Conservation (phyloP, 2,329 filamentous ascomycete genomes). For the Hymenoscyphus scutula region DNA sequence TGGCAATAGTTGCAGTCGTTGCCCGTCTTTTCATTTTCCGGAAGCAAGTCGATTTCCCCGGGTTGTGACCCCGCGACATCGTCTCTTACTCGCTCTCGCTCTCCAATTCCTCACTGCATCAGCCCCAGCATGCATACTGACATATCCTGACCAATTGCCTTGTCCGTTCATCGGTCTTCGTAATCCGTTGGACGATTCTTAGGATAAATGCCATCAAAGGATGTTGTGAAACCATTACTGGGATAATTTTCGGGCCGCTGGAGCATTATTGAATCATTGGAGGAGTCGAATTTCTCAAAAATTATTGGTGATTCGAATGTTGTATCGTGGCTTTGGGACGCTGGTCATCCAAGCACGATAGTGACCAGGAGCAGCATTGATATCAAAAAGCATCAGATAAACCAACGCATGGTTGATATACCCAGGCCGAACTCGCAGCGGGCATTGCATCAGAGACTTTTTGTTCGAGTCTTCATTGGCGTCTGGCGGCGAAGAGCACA, state of each 20-base stretch:
- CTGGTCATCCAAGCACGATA: not conserved
- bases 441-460: slow-evolving; percentile 15
- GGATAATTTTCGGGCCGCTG: not conserved
- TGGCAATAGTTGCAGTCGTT: not conserved
- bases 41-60: slow-evolving; percentile 12
- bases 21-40: slow-evolving; percentile 6
- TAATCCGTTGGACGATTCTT: slow-evolving; percentile 1
- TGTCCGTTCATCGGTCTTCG: not conserved
- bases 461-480: slow-evolving; percentile 16
- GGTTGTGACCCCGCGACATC: slow-evolving; percentile 2
- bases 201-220: not conserved
- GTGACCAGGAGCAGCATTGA: not conserved
- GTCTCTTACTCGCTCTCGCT: not conserved
- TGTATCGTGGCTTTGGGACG: not conserved
- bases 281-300: not conserved
- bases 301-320: not conserved
- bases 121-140: slow-evolving; percentile 11
- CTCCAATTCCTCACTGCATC: not conserved
- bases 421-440: slow-evolving; percentile 22
- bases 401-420: not conserved
- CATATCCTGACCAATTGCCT: slow-evolving; percentile 1
- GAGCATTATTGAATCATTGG: not conserved
- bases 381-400: slow-evolving; percentile 3
- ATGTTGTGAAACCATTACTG: not conserved
- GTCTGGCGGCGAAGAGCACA: slow-evolving; percentile 15